A percentile compares a stretch with the other conserved stretches of the same genome.
Evolutionary conservation across 768 basidiomycete genomes (phyloP).

Genomic region (Suillus subaureus): DNA sequence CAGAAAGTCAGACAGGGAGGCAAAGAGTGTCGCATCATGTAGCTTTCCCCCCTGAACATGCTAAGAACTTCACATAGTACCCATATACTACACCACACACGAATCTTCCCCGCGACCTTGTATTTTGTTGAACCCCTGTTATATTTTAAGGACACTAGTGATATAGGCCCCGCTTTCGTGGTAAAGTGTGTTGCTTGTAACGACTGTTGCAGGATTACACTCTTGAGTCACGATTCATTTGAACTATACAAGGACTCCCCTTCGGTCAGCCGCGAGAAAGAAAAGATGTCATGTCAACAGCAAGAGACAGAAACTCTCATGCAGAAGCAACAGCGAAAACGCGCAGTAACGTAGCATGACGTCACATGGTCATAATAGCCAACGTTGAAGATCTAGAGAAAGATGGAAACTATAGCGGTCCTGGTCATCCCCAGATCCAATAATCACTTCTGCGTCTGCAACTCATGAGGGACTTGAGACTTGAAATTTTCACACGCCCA

Average conservation of each 20-base stretch:
- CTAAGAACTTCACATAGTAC: background rate
- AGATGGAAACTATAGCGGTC: too few relatives aligned
- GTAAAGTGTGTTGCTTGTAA: background rate
- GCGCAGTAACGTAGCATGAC: too few relatives aligned
- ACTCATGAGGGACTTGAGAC: too few relatives aligned
- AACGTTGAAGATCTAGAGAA: too few relatives aligned
- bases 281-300: too few relatives aligned
- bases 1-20: background rate
- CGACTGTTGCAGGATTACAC: background rate
- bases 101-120: background rate
- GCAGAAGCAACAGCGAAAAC: too few relatives aligned
- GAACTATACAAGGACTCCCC: background rate
- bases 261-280: too few relatives aligned
- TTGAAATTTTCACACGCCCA: too few relatives aligned
- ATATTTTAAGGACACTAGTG: background rate
- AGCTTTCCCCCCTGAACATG: background rate
- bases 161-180: background rate
- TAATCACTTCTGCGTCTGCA: too few relatives aligned
- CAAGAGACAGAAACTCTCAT: too few relatives aligned
- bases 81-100: background rate
- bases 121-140: background rate
- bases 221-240: background rate
- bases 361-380: too few relatives aligned
- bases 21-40: constrained; percentile 16
- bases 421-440: too few relatives aligned